These are phyloP conservation scores for Myxozyma lipomycoides DNA, from an alignment of 805 yeast species.

Conservation along the genomic window DNA sequence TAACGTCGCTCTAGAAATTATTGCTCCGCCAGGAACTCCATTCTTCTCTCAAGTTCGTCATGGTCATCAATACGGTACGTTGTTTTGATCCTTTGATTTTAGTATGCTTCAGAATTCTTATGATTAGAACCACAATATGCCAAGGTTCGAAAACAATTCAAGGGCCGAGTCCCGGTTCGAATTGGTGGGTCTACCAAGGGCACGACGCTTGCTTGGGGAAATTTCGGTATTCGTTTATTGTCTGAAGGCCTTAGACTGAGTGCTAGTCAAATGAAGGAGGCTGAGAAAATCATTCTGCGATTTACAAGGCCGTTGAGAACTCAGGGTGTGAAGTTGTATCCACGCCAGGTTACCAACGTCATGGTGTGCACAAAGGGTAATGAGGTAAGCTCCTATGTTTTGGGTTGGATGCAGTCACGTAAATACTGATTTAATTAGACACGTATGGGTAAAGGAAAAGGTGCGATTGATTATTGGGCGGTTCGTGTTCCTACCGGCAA, in stretches of 20 bases:
- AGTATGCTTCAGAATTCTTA: not conserved
- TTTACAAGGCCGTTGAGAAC: conserved; percentile 63
- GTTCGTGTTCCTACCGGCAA: conserved; percentile 94
- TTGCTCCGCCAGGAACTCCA: not conserved
- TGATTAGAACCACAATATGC: conserved; percentile 56
- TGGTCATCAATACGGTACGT: conserved; percentile 44
- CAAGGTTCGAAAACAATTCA: conserved; percentile 69
- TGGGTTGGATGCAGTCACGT: not conserved
- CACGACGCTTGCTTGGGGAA: conserved; percentile 73
- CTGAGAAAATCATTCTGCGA: conserved; percentile 81
- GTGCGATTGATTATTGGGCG: conserved; percentile 96
- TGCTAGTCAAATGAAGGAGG: conserved; percentile 86
- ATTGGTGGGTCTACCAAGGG: conserved; percentile 93
- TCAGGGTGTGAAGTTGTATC: conserved; percentile 62
- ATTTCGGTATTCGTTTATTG: conserved; percentile 79
- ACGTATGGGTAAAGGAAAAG: conserved; percentile 99
- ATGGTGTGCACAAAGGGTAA: conserved; percentile 96
- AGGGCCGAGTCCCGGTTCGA: conserved; percentile 91
- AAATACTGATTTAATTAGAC: conserved; percentile 43
- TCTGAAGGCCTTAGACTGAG: conserved; percentile 82
- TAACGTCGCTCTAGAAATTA: not conserved
- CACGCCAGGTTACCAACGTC: conserved; percentile 75
- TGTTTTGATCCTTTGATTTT: not conserved
- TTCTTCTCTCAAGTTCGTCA: conserved; percentile 17
- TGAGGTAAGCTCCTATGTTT: conserved; percentile 43